These are phyloP conservation scores for Pythium brassicae DNA, from an alignment of 352 stramenopile genomes.

Conservation along the genomic window DNA sequence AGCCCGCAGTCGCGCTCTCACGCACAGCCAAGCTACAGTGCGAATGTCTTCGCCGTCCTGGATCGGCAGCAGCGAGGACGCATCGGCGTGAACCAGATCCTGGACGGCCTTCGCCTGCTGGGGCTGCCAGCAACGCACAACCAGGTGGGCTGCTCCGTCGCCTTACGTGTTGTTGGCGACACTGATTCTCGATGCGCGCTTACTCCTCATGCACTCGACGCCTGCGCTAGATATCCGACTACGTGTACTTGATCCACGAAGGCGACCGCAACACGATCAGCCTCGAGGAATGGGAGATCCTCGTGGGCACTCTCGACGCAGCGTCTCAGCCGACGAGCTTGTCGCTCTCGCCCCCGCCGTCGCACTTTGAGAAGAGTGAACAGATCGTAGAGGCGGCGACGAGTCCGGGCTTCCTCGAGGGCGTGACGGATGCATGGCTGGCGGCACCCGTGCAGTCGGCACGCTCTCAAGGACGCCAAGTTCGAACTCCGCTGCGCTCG, in stretches of 20 bases:
- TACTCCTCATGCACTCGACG: not conserved
- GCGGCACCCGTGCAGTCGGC: not conserved
- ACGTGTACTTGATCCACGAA: slow-evolving; percentile 74
- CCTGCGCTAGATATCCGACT: slow-evolving; percentile 51
- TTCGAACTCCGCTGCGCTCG: not conserved
- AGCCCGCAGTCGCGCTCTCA: slow-evolving; percentile 9
- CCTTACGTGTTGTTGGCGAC: not conserved
- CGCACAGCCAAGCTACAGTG: slow-evolving; percentile 25
- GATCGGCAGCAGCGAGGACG: slow-evolving; percentile 38
- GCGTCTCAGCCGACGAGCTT: slow-evolving; percentile 31
- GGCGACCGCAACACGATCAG: slow-evolving; percentile 44
- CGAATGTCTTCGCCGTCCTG: slow-evolving; percentile 47
- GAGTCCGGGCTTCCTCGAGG: too few relatives aligned
- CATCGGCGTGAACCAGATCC: slow-evolving; percentile 51
- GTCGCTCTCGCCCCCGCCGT: not conserved
- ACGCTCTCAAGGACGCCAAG: not conserved
- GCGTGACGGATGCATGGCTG: slow-evolving; percentile 19
- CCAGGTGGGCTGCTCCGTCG: slow-evolving; percentile 24
- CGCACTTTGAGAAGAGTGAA: not conserved
- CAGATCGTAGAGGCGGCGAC: not conserved
- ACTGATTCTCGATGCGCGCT: not conserved
- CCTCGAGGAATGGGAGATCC: slow-evolving; percentile 60
- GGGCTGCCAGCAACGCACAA: slow-evolving; percentile 59
- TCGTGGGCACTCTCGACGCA: slow-evolving; percentile 60
- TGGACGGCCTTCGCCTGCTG: slow-evolving; percentile 48